Percentiles rank a stretch among this genome's conserved stretches.
These are phyloP conservation scores for Yamadazyma olivae DNA, from an alignment of 805 yeast species.

Conservation along the genomic window DNA sequence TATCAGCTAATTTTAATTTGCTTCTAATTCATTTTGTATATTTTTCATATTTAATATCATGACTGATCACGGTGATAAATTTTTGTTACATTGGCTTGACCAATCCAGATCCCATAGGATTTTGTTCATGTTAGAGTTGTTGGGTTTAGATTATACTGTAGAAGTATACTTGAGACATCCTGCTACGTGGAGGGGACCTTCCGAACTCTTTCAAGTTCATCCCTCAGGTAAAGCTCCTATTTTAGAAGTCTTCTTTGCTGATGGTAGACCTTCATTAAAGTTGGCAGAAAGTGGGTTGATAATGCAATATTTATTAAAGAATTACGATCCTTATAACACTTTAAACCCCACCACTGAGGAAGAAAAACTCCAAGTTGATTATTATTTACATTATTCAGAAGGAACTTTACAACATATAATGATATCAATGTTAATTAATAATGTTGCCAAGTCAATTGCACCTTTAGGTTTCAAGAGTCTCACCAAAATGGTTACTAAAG, in stretches of 20 bases:
- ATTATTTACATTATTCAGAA: slow-evolving; percentile 56
- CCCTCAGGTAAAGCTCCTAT: slow-evolving; percentile 67
- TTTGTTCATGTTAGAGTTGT: slow-evolving; percentile 62
- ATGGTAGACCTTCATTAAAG: slow-evolving; percentile 31
- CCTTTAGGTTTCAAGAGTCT: slow-evolving; percentile 49
- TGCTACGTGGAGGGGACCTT: slow-evolving; percentile 42
- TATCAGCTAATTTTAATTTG: too few species aligned
- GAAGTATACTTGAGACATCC: slow-evolving; percentile 51
- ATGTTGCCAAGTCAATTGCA: slow-evolving; percentile 38
- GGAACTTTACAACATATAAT: slow-evolving; percentile 56
- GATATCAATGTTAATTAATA: slow-evolving; percentile 35
- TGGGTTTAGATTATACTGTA: slow-evolving; percentile 53
- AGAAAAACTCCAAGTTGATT: slow-evolving; percentile 46
- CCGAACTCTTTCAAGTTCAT: slow-evolving; percentile 48
- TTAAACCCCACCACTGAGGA: slow-evolving; percentile 28
- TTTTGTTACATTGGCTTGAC: slow-evolving; percentile 35
- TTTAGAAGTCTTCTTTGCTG: slow-evolving; percentile 39
- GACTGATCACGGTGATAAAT: slow-evolving; percentile 13
- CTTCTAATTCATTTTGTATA: too few species aligned
- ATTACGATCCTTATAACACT: slow-evolving; percentile 30
- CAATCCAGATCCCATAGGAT: slow-evolving; percentile 60
- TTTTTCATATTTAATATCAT: slow-evolving; percentile 4
- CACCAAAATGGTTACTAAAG: slow-evolving; percentile 40
- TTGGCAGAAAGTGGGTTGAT: slow-evolving; percentile 39
- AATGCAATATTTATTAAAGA: slow-evolving; percentile 31